Evolutionary conservation across 2,329 filamentous ascomycete genomes (phyloP), one percentile per base, ranked within the genome.

Genomic region (Fusarium virguliforme): DNA sequence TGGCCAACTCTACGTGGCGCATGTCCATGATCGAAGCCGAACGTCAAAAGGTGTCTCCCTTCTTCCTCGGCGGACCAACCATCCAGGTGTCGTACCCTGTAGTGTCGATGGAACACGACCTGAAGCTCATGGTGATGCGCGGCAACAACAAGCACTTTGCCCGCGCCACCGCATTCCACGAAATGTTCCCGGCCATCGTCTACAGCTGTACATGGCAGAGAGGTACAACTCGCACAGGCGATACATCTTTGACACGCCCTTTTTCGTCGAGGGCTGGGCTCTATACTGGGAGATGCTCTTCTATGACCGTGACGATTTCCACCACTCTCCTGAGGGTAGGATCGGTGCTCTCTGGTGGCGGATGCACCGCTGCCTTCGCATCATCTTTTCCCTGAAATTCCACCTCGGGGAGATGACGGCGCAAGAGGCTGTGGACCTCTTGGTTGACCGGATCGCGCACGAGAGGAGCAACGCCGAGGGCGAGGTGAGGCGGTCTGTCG

Each of bases 301-400:
- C 4, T 71, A 71, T 28, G 15, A 46, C 0, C 46, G 69, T 6
- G 69, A 71, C 10, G 69, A 71, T 8, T 71, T 71, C 3, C 69
- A 71, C 0, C 50, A 63, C 4, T 71, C 69, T 0, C 69, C 69
- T 3, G 69, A 71, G 32, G 61, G 68, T 1, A 38, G 65, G 0
- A 72, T 71, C 3, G 69, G 69, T 10, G 69, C 69, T 6, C 58
- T 71, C 2, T 71, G 69, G 69, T 71, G 69, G 69, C 69, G 69
- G 0, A 71, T 71, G 69, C 69, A 71, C 41, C 65, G 69, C 1
- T 71, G 69, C 1, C 8, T 71, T 2, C 53, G 69, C 1, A 72
- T 71, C 0, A 58, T 67, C 0, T 71, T 71, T 7, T 71, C 69
- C 0, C 24, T 71, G 0, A 72, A 67, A 1, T 71, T 71, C 6